Base-by-base conservation (phyloP, 78 protist species). In the Polysphondylium violaceum region DNA sequence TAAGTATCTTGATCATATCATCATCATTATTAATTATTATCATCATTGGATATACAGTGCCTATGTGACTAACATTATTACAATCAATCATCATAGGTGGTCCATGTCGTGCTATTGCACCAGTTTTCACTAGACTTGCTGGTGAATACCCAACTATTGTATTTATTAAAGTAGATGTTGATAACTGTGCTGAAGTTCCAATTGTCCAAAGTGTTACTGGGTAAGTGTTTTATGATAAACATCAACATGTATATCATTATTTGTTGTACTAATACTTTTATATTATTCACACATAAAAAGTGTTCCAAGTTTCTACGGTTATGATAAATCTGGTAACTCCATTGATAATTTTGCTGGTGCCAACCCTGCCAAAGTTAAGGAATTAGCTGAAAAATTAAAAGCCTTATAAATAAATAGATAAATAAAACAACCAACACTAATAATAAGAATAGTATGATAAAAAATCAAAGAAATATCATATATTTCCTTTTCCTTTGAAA, bases 71-170 rank as follows among this genome's bases (percentile, higher is more conserved):
- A 14, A 33, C 35, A 5, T 2, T 14, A 47, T 47, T 11, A 14
- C 7, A 14, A 47, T 14, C 7, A 47, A 14, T 14, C 7, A 47
- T 61, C 29, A 0, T 0, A 29, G 33, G 71, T 69, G 76, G 76
- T 16, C 76, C 76, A 69, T 69, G 76, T 25, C 25, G 76, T 25
- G 76, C 76, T 14, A 69, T 69, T 47, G 76, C 60, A 17, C 60
- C 60, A 69, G 29, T 29, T 17, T 69, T 69, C 29, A 17, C 27
- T 4, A 68, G 35, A 23, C 6, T 68, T 25, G 76, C 76, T 4
- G 11, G 1, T 27, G 76, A 69, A 69, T 23, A 69, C 59, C 1
- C 36, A 47, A 14, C 1, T 5, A 44, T 69, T 17, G 16, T 25
- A 27, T 69, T 69, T 47, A 11, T 69, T 23, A 69, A 69, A 69